These are phyloP conservation scores for Rubus parviflorus DNA, from an alignment of 306 rosid genomes.

Conservation along the genomic window DNA sequence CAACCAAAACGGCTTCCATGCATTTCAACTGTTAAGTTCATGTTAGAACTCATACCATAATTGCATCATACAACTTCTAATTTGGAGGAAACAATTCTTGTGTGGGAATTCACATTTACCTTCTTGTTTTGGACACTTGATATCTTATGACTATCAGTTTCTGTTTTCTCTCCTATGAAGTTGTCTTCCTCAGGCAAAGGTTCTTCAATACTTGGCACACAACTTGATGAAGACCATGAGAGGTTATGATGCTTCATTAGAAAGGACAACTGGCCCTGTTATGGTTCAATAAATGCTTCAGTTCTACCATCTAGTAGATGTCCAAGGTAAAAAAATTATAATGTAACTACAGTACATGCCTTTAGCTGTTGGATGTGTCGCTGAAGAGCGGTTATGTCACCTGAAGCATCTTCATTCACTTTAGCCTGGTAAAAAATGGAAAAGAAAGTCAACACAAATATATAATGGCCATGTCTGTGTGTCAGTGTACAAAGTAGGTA, in stretches of 20 bases:
- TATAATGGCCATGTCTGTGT: background rate
- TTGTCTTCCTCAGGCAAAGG: conserved; percentile 43
- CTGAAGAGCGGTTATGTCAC: conserved; percentile 80
- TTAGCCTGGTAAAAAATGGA: conserved; percentile 54
- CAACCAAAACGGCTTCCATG: conserved; percentile 59
- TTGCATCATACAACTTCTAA: conserved; percentile 19
- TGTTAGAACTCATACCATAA: conserved; percentile 28
- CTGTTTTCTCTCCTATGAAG: conserved; percentile 30
- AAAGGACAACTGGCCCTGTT: conserved; percentile 76
- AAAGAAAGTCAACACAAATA: background rate
- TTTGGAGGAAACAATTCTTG: background rate
- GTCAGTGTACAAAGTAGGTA: conserved; percentile 35
- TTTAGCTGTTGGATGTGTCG: conserved; percentile 83
- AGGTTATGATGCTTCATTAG: conserved; percentile 50
- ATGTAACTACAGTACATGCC: conserved; percentile 45
- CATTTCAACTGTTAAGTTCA: conserved; percentile 54
- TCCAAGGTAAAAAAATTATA: conserved; percentile 26
- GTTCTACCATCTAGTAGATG: conserved; percentile 21
- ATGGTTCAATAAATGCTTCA: conserved; percentile 37
- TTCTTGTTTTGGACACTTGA: conserved; percentile 40
- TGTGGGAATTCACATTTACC: conserved; percentile 35
- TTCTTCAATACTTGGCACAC: conserved; percentile 49
- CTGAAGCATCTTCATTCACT: conserved; percentile 95
- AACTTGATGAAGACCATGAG: conserved; percentile 41
- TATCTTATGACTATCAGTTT: conserved; percentile 34